Evolutionary conservation across 208 protist species (phyloP).

Genomic region (Borovskyia barvae): DNA sequence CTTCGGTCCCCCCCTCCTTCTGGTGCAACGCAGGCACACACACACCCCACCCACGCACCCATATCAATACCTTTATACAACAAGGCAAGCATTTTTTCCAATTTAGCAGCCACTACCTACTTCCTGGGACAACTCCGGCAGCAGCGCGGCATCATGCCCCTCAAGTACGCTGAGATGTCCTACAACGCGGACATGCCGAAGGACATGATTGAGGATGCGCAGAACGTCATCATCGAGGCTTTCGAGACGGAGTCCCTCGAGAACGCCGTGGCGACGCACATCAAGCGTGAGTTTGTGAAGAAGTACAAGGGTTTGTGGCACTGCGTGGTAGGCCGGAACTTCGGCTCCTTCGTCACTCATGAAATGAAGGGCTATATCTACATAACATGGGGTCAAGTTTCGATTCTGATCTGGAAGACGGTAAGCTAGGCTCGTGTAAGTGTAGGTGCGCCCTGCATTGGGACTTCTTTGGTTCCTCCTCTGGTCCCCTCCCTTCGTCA

Average conservation of each 20-base stretch:
- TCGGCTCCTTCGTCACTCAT: conserved; percentile 99
- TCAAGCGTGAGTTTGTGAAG: conserved; percentile 87
- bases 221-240: conserved; percentile 65
- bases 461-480: too few species aligned
- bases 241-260: conserved; percentile 81
- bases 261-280: conserved; percentile 74
- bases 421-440: too few species aligned
- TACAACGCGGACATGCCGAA: conserved; percentile 91
- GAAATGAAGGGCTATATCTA: conserved; percentile 99
- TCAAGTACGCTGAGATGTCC: conserved; percentile 76
- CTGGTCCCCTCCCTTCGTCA: too few species aligned
- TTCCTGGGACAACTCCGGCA: conserved; percentile 1
- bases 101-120: background rate
- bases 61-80: too few species aligned
- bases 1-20: too few species aligned
- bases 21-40: too few species aligned
- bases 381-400: conserved; percentile 99
- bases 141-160: conserved; percentile 49
- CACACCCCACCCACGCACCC: too few species aligned
- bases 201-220: conserved; percentile 83
- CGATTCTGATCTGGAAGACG: conserved; percentile 97
- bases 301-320: conserved; percentile 97
- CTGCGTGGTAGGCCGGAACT: conserved; percentile 99
- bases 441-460: too few species aligned
- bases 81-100: too few species aligned